Conservation (phyloP, 148 eudicot genomes). For the Rhododendron kiyosumense region DNA sequence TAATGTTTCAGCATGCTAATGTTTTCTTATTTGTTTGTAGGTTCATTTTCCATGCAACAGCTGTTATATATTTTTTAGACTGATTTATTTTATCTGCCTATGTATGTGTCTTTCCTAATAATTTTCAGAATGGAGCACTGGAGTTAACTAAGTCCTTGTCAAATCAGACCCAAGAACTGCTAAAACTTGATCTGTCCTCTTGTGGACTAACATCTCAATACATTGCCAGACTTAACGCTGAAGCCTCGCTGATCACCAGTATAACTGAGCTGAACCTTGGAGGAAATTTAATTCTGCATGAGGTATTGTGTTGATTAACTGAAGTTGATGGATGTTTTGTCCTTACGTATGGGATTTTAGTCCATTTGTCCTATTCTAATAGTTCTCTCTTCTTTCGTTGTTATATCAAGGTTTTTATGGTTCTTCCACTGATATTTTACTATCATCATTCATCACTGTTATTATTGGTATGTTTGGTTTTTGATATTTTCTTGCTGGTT, state of each 20-base stretch:
- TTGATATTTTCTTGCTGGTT: neutral
- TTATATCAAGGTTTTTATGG: neutral
- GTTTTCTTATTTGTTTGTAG: neutral
- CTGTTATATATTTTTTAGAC: neutral
- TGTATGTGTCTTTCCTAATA: neutral
- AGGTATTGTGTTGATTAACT: constrained; percentile 38
- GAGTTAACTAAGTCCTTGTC: constrained; percentile 59
- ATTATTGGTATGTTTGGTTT: neutral
- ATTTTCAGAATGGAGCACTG: constrained; percentile 66
- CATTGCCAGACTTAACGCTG: constrained; percentile 33
- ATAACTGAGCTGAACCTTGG: constrained; percentile 71
- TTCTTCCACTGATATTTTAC: neutral
- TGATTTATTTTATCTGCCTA: neutral
- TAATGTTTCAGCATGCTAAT: neutral
- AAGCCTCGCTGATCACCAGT: constrained; percentile 38
- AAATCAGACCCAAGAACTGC: constrained; percentile 51
- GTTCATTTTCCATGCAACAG: neutral
- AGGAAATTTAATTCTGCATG: constrained; percentile 62
- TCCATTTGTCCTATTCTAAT: neutral
- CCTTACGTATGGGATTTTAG: neutral
- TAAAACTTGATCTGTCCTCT: constrained; percentile 70
- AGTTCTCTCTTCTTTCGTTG: neutral
- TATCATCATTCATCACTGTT: neutral
- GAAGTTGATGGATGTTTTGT: neutral
- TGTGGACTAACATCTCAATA: constrained; percentile 60